These are phyloP conservation scores for Myochromella boudieri DNA, from an alignment of 768 basidiomycete species.

Conservation along the genomic window DNA sequence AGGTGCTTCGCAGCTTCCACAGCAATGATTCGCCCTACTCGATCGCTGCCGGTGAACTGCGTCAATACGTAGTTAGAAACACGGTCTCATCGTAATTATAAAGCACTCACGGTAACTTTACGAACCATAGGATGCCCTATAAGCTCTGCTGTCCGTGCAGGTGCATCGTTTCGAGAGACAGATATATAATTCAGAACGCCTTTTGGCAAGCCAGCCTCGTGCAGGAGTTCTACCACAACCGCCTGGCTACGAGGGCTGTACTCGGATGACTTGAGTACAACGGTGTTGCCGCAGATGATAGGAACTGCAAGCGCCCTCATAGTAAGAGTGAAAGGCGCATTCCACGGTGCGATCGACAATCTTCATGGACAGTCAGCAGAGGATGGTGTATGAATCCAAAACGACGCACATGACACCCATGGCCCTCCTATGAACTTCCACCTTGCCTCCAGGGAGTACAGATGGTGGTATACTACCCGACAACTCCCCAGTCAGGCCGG, in stretches of 20 bases:
- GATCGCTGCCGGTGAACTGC: conserved; percentile 57
- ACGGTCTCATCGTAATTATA: background rate
- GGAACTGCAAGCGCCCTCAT: conserved; percentile 45
- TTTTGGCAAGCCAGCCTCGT: conserved; percentile 59
- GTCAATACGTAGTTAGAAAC: background rate
- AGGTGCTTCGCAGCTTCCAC: conserved; percentile 53
- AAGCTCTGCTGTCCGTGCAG: conserved; percentile 45
- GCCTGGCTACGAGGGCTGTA: conserved; percentile 46
- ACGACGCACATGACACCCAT: conserved; percentile 50
- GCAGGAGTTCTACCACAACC: conserved; percentile 44
- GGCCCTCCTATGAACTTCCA: conserved; percentile 45
- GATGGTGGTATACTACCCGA: conserved; percentile 46
- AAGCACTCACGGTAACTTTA: conserved; percentile 46
- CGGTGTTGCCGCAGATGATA: conserved; percentile 56
- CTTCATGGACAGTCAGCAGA: conserved; percentile 24
- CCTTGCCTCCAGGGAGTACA: conserved; percentile 40
- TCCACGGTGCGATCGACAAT: conserved; percentile 57
- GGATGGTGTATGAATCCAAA: background rate
- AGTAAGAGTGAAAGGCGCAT: conserved; percentile 46
- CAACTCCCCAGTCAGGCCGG: conserved; percentile 34
- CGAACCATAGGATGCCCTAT: conserved; percentile 55
- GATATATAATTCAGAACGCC: conserved; percentile 60
- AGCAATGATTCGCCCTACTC: conserved; percentile 52
- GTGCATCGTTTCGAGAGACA: conserved; percentile 41
- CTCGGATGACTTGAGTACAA: conserved; percentile 54